Base-by-base conservation (phyloP, 768 basidiomycete species). In the Obba rivulosa region DNA sequence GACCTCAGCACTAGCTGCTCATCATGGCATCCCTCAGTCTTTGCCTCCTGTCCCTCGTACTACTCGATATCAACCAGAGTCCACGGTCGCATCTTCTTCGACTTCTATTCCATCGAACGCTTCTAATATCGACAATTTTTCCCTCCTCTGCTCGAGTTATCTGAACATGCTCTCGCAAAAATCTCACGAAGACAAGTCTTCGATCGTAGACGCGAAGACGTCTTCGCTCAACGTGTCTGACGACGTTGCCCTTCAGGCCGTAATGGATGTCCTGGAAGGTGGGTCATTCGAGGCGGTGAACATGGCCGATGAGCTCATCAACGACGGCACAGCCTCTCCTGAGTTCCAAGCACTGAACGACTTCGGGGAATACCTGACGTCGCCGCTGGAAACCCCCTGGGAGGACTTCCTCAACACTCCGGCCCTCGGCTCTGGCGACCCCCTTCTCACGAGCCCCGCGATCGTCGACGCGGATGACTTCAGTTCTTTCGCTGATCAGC, bases 11-110 rank as follows among this genome's bases (percentile, higher is more conserved):
- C 70, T 85, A 48, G 81, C 85, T 58, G 73, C 80, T 60, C 86
- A 87, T 50, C 81, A 87, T 86, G 86, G 85, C 68, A 80, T 88
- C 62, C 86, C 87, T 51, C 77, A 80, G 56, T 76, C 73, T 53
- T 66, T 89, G 41, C 86, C 87, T 40, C 80, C 79, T 45, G 78
- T 79, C 48, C 86, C 86, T 52, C 76, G 79, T 46, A 79, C 79
- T 63, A 73, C 71, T 56, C 73, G 76, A 49, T 73, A 64, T 60
- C 69, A 66, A 64, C 46, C 64, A 57, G 54, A 59, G 43, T 61
- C 70, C 54, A 45, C 65, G 54, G 61, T 69, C 57, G 36, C 62
- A 58, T 58, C 66, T 49, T 55, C 43, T 51, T 25, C 56, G 50
- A 56, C 49, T 34, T 46, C 58, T 55, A 41, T 50, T 17, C 49